Base-by-base conservation (phyloP, 257 asterid species). In the Galeopsis tetrahit region DNA sequence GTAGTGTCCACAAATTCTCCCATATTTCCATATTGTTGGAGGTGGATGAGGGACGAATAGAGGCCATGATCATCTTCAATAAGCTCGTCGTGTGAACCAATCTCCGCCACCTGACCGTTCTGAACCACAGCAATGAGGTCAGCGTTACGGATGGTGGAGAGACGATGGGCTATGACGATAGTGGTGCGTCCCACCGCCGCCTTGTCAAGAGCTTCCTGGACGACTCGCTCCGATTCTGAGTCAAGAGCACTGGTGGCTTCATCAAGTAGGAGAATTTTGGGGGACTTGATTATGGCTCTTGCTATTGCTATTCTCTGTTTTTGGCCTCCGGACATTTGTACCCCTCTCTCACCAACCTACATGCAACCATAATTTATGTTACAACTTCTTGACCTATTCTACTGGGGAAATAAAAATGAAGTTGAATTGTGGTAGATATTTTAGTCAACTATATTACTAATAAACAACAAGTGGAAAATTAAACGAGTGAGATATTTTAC, bases 201-300 rank as follows among this genome's bases (percentile, higher is more conserved):
- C 80, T 79, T 88, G 87, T 94, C 97, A 2, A 94, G 87, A 33
- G 97, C 96, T 65, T 88, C 96, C 59, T 91, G 97, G 58, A 94
- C 97, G 2, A 81, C 83, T 5, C 93, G 76, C 46, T 94, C 99
- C 1, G 99, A 91, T 80, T 94, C 92, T 0, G 95, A 85, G 81
- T 94, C 99, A 0, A 94, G 82, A 31, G 98, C 98, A 68, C 98
- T 94, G 0, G 98, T 94, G 75, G 98, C 97, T 80, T 93, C 98
- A 44, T 93, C 98, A 0, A 93, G 88, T 11, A 93, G 91, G 71
- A 93, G 97, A 35, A 93, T 85, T 80, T 85, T 86, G 2, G 98
- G 98, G 4, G 92, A 79, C 58, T 85, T 92, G 35, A 93, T 87
- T 51, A 86, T 68, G 67, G 98, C 98, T 82, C 98, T 86, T 3